These are phyloP conservation scores for Amphicarpaea edgeworthii DNA, from an alignment of 306 rosid species.

Conservation along the genomic window DNA sequence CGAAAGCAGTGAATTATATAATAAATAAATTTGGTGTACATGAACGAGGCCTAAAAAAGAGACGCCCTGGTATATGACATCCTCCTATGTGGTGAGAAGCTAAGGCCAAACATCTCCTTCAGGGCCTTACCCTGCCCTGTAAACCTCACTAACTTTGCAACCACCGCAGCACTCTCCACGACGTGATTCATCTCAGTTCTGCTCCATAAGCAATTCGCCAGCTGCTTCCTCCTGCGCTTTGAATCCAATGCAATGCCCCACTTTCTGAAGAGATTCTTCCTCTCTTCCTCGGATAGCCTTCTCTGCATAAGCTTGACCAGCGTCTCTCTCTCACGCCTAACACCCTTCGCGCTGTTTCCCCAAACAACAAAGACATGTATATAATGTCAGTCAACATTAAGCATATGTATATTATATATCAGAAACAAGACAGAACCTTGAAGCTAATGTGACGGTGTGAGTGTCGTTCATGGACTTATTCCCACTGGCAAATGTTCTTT, in stretches of 20 bases:
- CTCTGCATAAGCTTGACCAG: slow-evolving; percentile 74
- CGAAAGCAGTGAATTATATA: slow-evolving; percentile 4
- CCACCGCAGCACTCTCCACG: slow-evolving; percentile 70
- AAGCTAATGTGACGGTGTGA: slow-evolving; percentile 60
- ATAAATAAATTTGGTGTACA: neutral
- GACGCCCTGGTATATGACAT: slow-evolving; percentile 57
- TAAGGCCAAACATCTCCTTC: slow-evolving; percentile 89
- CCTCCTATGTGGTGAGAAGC: slow-evolving; percentile 60
- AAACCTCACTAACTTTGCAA: slow-evolving; percentile 73
- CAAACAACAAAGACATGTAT: slow-evolving; percentile 26
- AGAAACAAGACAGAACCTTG: slow-evolving; percentile 65
- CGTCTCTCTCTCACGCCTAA: slow-evolving; percentile 67
- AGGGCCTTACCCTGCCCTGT: slow-evolving; percentile 72
- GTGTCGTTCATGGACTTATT: slow-evolving; percentile 53
- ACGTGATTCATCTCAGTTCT: slow-evolving; percentile 60
- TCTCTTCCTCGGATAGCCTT: slow-evolving; percentile 68
- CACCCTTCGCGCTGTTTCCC: slow-evolving; percentile 64
- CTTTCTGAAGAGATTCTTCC: slow-evolving; percentile 59
- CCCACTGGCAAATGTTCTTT: slow-evolving; percentile 64
- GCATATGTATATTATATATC: neutral
- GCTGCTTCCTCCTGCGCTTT: slow-evolving; percentile 82
- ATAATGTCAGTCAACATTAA: slow-evolving; percentile 13
- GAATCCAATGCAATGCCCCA: slow-evolving; percentile 81
- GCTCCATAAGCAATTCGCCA: slow-evolving; percentile 69
- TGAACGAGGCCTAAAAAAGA: slow-evolving; percentile 29